Evolutionary conservation across 148 eudicot genomes (phyloP).

Genomic region (Camellia granthamiana): DNA sequence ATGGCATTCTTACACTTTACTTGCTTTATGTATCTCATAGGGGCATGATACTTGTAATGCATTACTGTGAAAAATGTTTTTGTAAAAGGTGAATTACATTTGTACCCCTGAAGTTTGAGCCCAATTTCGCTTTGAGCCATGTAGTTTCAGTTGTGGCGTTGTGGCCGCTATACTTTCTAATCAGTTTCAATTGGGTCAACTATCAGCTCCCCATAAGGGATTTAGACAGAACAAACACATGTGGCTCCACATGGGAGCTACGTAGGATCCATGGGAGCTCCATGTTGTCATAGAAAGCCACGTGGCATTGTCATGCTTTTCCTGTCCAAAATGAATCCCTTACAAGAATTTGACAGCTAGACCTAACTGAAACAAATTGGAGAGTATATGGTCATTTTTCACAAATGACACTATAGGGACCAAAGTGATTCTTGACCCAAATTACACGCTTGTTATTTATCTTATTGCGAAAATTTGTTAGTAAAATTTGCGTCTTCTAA

Average conservation of each 20-base stretch:
- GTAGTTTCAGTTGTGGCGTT: neutral
- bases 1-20: neutral
- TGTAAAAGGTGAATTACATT: neutral
- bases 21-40: neutral
- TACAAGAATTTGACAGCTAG: neutral
- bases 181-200: neutral
- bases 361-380: neutral
- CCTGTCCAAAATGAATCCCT: neutral
- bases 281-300: neutral
- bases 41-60: neutral
- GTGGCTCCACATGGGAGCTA: neutral
- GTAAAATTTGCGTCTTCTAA: neutral
- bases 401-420: neutral
- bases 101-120: neutral
- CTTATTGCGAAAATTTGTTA: neutral
- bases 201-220: neutral
- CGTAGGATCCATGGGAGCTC: neutral
- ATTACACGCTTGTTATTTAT: neutral
- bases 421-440: neutral
- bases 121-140: neutral
- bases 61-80: neutral
- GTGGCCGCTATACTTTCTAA: neutral
- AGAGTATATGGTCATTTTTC: neutral
- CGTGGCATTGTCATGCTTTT: neutral
- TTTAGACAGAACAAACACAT: neutral